Conservation (phyloP, 176 grass and related monocot species). For the Cymbopogon citratus region DNA sequence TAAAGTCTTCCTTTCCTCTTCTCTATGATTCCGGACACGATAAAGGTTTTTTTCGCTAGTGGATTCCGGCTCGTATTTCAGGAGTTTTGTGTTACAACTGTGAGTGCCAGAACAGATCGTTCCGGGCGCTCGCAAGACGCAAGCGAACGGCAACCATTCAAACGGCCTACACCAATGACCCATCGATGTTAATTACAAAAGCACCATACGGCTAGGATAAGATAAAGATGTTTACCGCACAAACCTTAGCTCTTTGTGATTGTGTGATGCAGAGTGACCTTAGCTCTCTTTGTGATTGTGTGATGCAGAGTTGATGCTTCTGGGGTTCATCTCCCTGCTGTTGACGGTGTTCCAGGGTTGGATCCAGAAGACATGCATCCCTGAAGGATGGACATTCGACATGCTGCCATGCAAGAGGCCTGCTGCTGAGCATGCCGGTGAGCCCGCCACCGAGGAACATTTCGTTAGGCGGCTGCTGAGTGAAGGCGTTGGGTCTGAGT, state of each 20-base stretch:
- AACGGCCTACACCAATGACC: too few relatives aligned
- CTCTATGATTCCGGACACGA: not conserved
- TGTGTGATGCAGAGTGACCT: constrained; percentile 55
- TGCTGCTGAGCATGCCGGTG: not conserved
- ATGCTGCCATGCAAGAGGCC: constrained; percentile 67
- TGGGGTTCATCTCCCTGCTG: constrained; percentile 91
- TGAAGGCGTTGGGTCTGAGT: constrained; percentile 1
- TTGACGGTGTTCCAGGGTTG: constrained; percentile 81
- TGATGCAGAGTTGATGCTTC: constrained; percentile 82
- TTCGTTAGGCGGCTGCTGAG: constrained; percentile 53
- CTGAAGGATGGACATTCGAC: constrained; percentile 44
- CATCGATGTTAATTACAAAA: too few relatives aligned
- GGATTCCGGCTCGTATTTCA: too few relatives aligned
- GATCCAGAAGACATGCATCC: constrained; percentile 76
- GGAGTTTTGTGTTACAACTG: too few relatives aligned
- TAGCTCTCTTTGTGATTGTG: too few relatives aligned
- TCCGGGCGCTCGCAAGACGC: too few relatives aligned
- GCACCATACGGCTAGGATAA: too few relatives aligned
- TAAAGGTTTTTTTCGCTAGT: not conserved
- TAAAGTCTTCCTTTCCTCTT: not conserved
- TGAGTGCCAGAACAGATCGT: too few relatives aligned
- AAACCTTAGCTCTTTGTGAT: not conserved
- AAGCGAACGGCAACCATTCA: too few relatives aligned
- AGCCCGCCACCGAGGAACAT: constrained; percentile 9
- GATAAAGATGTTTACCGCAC: not conserved